phyloP scores from a whole-genome alignment of 495 filamentous ascomycete genomes.

The Pseudomonodictys pantanalensis region DNA sequence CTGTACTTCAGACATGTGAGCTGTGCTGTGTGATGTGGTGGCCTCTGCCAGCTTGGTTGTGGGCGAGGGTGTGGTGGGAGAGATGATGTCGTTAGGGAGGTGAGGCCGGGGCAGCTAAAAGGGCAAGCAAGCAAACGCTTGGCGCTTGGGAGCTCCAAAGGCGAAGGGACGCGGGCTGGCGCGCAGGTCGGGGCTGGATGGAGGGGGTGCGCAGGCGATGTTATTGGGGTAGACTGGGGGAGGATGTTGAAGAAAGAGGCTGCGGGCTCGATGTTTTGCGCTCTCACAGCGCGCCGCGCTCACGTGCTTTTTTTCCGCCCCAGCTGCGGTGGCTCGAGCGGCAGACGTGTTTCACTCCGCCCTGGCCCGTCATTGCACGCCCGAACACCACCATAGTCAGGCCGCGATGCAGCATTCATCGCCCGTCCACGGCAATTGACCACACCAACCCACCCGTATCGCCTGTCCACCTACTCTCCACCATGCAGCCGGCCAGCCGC shows the following conservation, averaged over 20 bases:
- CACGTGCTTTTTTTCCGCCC: too few species aligned
- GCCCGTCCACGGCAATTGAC: neutral
- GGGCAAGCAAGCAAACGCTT: constrained; percentile 23
- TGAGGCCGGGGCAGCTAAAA: constrained; percentile 15
- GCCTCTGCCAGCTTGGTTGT: constrained; percentile 7
- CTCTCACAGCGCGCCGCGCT: too few species aligned
- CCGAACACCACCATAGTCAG: neutral
- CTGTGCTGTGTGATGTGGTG: constrained; percentile 22
- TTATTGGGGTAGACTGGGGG: neutral
- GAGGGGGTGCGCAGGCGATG: neutral
- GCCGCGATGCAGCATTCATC: neutral
- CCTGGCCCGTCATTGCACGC: neutral
- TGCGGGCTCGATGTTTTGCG: too few species aligned
- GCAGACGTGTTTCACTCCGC: constrained; percentile 2
- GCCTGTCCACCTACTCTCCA: constrained; percentile 3
- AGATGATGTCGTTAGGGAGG: constrained; percentile 14
- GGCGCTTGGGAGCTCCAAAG: constrained; percentile 7
- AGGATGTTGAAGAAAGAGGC: neutral
- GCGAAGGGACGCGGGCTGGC: neutral
- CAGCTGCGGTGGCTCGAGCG: too few species aligned
- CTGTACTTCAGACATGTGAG: constrained; percentile 88
- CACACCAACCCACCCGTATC: neutral
- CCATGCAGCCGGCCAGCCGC: constrained; percentile 32
- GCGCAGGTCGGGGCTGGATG: neutral
- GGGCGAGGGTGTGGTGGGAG: neutral